These are phyloP conservation scores for Barnettozyma populi DNA, from an alignment of 805 yeast species.

Conservation along the genomic window DNA sequence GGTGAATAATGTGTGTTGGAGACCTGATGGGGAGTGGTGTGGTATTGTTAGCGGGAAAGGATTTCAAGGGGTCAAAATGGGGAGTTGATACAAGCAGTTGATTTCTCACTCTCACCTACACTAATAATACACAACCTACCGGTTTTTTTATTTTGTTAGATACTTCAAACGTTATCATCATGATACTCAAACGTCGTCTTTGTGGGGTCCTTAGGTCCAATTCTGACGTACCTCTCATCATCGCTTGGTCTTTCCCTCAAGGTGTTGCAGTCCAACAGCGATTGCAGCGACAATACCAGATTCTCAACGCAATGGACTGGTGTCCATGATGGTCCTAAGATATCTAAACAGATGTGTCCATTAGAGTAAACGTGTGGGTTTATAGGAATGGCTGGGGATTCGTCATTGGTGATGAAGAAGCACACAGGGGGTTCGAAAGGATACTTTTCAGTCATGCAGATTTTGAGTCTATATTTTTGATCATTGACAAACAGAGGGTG, in stretches of 20 bases:
- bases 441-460: conserved; percentile 40
- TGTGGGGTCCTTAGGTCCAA: conserved; percentile 57
- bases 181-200: conserved; percentile 47
- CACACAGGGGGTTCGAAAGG: conserved; percentile 60
- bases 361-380: conserved; percentile 75
- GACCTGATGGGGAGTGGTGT: conserved; percentile 69
- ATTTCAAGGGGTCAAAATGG: conserved; percentile 30
- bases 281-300: conserved; percentile 53
- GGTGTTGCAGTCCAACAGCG: conserved; percentile 51
- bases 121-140: background rate
- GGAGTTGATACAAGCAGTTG: background rate
- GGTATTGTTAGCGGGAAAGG: conserved; percentile 47
- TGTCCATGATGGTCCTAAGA: conserved; percentile 42
- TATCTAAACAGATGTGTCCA: conserved; percentile 72
- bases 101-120: too few species aligned
- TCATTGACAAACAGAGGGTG: conserved; percentile 32
- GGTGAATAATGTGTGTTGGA: conserved; percentile 75
- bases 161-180: conserved; percentile 41
- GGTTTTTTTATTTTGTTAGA: background rate
- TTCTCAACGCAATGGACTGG: conserved; percentile 33
- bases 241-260: conserved; percentile 50
- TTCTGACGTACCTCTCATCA: conserved; percentile 40
- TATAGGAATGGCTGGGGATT: conserved; percentile 41
- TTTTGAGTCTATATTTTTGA: conserved; percentile 36
- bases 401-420: conserved; percentile 34